Evolutionary conservation across 768 basidiomycete species (phyloP).

Genomic region (Mycena indigotica): DNA sequence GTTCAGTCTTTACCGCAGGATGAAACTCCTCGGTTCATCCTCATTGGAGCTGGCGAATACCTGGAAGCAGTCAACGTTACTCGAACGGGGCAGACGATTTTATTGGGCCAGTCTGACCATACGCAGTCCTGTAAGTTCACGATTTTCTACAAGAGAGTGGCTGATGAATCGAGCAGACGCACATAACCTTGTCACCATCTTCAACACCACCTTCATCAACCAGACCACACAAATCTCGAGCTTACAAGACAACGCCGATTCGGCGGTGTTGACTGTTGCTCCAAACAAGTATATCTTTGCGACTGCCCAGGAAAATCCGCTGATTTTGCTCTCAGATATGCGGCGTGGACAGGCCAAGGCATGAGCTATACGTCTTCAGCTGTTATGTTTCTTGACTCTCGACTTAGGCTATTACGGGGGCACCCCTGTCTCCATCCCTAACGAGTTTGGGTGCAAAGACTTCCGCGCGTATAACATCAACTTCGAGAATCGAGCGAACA

Average conservation of each 20-base stretch:
- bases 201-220: slow-evolving; percentile 38
- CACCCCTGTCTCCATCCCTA: slow-evolving; percentile 33
- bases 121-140: slow-evolving; percentile 11
- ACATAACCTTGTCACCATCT: slow-evolving; percentile 22
- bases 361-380: too few relatives aligned
- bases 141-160: neutral
- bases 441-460: slow-evolving; percentile 42
- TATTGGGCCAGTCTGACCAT: slow-evolving; percentile 27
- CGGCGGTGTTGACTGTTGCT: slow-evolving; percentile 43
- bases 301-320: too few relatives aligned
- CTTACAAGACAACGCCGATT: slow-evolving; percentile 41
- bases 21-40: slow-evolving; percentile 21
- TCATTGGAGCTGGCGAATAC: slow-evolving; percentile 34
- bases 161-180: slow-evolving; percentile 2
- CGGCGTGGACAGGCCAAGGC: slow-evolving; percentile 38
- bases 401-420: slow-evolving; percentile 42
- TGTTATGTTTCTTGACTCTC: too few relatives aligned
- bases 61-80: slow-evolving; percentile 36
- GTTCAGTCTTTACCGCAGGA: slow-evolving; percentile 23
- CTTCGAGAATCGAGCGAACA: slow-evolving; percentile 45
- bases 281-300: slow-evolving; percentile 44
- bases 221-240: slow-evolving; percentile 25
- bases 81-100: slow-evolving; percentile 30
- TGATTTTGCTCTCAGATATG: too few relatives aligned
- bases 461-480: slow-evolving; percentile 53